These are phyloP conservation scores for Chrysoporthe cubensis DNA, from an alignment of 2,329 filamentous ascomycete genomes.

Conservation along the genomic window DNA sequence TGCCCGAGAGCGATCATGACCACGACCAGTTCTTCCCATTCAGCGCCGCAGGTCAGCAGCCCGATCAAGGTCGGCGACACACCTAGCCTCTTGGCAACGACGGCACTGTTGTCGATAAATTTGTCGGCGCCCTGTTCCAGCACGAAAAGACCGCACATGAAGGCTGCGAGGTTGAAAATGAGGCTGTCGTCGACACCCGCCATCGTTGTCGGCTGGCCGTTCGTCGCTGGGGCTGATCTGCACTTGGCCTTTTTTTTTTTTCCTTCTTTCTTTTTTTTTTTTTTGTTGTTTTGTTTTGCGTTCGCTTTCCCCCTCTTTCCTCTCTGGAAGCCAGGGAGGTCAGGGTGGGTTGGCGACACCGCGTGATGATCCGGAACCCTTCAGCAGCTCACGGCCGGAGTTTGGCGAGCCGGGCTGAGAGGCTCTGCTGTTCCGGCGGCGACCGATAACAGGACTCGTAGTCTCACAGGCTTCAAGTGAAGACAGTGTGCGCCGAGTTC, in stretches of 20 bases:
- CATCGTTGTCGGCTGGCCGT: conserved; percentile 34
- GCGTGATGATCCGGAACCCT: neutral
- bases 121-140: conserved; percentile 56
- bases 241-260: neutral
- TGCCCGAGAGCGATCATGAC: conserved; percentile 50
- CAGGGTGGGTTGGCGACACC: neutral
- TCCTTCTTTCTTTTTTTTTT: too few species aligned
- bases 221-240: too few species aligned
- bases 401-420: neutral
- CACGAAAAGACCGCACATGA: conserved; percentile 50
- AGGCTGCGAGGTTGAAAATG: conserved; percentile 45
- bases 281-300: too few species aligned
- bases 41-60: conserved; percentile 55
- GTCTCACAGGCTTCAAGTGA: neutral
- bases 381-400: neutral
- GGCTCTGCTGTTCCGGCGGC: neutral
- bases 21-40: conserved; percentile 59
- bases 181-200: conserved; percentile 40
- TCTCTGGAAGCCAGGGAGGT: too few species aligned
- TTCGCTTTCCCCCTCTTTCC: too few species aligned
- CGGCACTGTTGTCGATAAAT: conserved; percentile 55
- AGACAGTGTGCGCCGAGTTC: neutral
- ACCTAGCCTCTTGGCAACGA: conserved; percentile 47
- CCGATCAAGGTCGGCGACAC: conserved; percentile 53
- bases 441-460: too few species aligned